Conservation (phyloP, 148 eudicot genomes). For the Fallopia convolvulus region DNA sequence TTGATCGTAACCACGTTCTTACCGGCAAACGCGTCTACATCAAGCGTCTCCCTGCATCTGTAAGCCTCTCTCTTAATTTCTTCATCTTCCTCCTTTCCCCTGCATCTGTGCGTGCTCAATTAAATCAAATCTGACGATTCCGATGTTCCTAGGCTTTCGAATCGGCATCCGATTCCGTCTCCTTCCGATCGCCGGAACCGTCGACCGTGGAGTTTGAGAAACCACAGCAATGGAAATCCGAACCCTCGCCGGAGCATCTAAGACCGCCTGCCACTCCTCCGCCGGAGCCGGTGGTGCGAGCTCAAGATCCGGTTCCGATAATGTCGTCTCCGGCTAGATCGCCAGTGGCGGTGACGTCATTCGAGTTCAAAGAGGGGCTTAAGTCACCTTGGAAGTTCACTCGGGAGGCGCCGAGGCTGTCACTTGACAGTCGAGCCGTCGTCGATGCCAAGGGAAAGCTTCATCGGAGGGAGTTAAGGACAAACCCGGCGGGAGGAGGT, state of each 20-base stretch:
- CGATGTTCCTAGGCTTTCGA: slow-evolving; percentile 25
- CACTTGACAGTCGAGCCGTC: slow-evolving; percentile 73
- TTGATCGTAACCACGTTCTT: slow-evolving; percentile 58
- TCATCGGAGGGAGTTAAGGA: slow-evolving; percentile 47
- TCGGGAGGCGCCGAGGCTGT: slow-evolving; percentile 71
- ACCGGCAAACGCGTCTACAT: slow-evolving; percentile 46
- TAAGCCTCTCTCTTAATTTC: background rate
- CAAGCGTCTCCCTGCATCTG: slow-evolving; percentile 55
- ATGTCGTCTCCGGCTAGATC: slow-evolving; percentile 1
- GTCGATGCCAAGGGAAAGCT: slow-evolving; percentile 67
- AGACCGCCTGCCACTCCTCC: slow-evolving; percentile 9
- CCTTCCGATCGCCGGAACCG: slow-evolving; percentile 8
- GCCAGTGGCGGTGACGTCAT: slow-evolving; percentile 27
- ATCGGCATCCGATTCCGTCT: slow-evolving; percentile 34
- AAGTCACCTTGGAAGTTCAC: slow-evolving; percentile 73
- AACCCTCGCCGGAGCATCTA: slow-evolving; percentile 10
- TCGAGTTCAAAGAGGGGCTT: slow-evolving; percentile 36
- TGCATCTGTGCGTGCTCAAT: background rate
- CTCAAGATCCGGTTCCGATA: background rate
- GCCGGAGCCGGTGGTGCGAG: slow-evolving; percentile 1
- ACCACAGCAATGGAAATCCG: background rate
- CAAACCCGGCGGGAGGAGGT: background rate
- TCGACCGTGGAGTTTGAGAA: background rate
- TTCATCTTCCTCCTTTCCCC: no score
- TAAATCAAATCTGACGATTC: background rate